Evolutionary conservation across 2,329 filamentous ascomycete genomes (phyloP).

Genomic region (Aureobasidium sp.): DNA sequence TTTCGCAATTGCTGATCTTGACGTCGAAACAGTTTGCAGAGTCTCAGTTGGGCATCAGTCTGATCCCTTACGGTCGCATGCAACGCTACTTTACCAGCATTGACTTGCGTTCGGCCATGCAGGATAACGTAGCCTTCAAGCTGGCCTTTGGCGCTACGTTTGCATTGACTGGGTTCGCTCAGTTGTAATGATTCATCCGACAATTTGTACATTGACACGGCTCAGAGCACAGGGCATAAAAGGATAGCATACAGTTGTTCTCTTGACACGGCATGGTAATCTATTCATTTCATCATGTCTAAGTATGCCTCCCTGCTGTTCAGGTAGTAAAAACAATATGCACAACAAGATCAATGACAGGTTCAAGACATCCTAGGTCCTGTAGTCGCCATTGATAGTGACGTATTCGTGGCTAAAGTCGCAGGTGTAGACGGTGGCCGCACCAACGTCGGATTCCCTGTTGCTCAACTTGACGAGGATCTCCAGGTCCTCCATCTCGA

Average conservation of each 20-base stretch:
- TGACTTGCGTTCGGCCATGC: constrained; percentile 46
- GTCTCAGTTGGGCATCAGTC: constrained; percentile 42
- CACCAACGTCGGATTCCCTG: constrained; percentile 21
- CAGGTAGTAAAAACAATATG: not conserved
- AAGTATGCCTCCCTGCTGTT: not conserved
- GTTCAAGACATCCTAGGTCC: constrained; percentile 34
- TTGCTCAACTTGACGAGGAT: constrained; percentile 69
- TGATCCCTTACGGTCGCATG: constrained; percentile 43
- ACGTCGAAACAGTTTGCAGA: constrained; percentile 38
- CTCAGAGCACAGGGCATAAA: not conserved
- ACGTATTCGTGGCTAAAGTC: constrained; percentile 81
- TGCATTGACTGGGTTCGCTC: constrained; percentile 59
- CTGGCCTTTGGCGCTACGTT: constrained; percentile 67
- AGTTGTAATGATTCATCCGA: not conserved
- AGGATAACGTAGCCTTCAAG: constrained; percentile 57
- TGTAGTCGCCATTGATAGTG: constrained; percentile 62
- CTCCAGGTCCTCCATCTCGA: constrained; percentile 71
- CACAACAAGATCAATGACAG: not conserved
- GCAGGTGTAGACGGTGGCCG: constrained; percentile 75
- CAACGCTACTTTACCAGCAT: constrained; percentile 46
- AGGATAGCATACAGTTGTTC: not conserved
- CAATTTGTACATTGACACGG: not conserved
- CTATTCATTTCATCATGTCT: not conserved
- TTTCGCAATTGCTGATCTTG: constrained; percentile 6
- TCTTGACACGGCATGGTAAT: too few species aligned